Percentiles rank a stretch among this genome's conserved stretches.
These are phyloP conservation scores for Rhizophagus clarus DNA, from an alignment of 192 early-diverging fungal species.

Conservation along the genomic window DNA sequence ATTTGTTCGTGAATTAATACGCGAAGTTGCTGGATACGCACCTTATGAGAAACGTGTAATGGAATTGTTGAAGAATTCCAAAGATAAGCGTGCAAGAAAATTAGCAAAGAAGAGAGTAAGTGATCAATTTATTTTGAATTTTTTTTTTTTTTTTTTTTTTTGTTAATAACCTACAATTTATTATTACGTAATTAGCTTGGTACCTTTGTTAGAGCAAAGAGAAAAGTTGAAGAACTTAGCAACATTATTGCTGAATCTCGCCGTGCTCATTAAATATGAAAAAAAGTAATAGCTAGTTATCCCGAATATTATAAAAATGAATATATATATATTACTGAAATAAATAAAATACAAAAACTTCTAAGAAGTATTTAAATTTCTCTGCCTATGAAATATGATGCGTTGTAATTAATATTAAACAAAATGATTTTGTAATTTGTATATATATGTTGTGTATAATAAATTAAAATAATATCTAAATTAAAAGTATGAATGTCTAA, in stretches of 20 bases:
- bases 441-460: too few species aligned
- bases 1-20: constrained; percentile 93
- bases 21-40: constrained; percentile 96
- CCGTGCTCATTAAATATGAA: constrained; percentile 50
- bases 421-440: too few species aligned
- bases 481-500: too few species aligned
- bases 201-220: constrained; percentile 95
- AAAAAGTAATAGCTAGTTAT: neutral
- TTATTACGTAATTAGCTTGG: constrained; percentile 67
- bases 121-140: neutral
- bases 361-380: too few species aligned
- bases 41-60: constrained; percentile 99
- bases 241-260: constrained; percentile 92
- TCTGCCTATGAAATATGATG: too few species aligned
- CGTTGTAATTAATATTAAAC: too few species aligned
- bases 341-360: too few species aligned
- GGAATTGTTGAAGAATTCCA: constrained; percentile 99
- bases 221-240: constrained; percentile 97
- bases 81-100: constrained; percentile 99
- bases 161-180: neutral
- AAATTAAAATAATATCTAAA: too few species aligned
- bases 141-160: neutral
- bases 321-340: too few species aligned
- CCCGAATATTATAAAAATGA: too few species aligned
- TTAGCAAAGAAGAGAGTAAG: constrained; percentile 93